Conservation (phyloP, 306 rosid genomes). For the Vigna nakashimae region DNA sequence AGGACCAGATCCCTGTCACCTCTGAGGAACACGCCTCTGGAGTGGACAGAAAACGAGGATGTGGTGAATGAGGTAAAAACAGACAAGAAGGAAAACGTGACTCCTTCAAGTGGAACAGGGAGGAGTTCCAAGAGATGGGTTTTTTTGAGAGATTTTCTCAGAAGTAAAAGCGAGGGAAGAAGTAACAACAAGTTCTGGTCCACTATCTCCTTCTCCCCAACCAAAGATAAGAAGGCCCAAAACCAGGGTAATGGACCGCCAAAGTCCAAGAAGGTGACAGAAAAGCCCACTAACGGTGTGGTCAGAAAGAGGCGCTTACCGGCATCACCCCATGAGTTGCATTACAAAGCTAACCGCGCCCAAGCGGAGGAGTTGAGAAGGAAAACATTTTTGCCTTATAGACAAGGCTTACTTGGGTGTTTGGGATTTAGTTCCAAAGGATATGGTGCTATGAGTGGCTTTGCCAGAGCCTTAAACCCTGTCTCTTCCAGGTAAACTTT, state of each 20-base stretch:
- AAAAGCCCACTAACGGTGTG: constrained; percentile 65
- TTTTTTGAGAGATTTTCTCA: constrained; percentile 82
- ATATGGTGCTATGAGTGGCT: constrained; percentile 91
- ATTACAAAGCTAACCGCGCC: constrained; percentile 86
- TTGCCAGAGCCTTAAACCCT: constrained; percentile 93
- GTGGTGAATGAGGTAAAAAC: neutral
- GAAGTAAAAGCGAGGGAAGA: constrained; percentile 96
- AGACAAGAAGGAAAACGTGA: constrained; percentile 37
- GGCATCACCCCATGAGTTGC: constrained; percentile 88
- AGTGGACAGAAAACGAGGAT: constrained; percentile 63
- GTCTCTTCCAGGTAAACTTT: constrained; percentile 82
- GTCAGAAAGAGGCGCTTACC: constrained; percentile 78
- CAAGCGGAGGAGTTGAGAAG: constrained; percentile 89
- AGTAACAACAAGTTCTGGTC: constrained; percentile 93
- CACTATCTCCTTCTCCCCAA: constrained; percentile 68
- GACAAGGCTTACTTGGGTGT: constrained; percentile 91
- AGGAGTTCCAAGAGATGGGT: constrained; percentile 92
- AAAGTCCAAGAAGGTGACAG: constrained; percentile 15
- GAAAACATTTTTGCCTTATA: constrained; percentile 93
- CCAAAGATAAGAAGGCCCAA: constrained; percentile 72
- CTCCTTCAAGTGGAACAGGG: constrained; percentile 70
- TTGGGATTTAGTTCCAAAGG: constrained; percentile 96
- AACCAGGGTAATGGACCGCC: constrained; percentile 9
- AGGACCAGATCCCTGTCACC: constrained; percentile 97
- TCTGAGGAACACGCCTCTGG: constrained; percentile 56